Base-by-base conservation (phyloP, 306 rosid genomes). In the Erythrophleum fordii region DNA sequence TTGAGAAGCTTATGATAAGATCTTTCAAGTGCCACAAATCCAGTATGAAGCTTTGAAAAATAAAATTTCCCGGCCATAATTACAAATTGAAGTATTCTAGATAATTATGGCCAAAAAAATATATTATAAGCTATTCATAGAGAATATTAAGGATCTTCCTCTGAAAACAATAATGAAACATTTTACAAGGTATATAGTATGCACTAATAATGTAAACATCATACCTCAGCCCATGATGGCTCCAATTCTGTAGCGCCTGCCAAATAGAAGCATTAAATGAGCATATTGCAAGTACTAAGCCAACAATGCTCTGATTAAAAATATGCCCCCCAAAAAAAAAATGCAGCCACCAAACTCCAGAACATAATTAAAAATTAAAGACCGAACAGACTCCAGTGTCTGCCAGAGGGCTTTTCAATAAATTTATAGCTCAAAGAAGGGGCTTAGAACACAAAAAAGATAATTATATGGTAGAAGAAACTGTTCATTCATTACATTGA, bases 181-280 rank as follows among this genome's bases (percentile, higher is more conserved):
- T n/a, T 81, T 59, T 56, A 28, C 42, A 46, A 28, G 25, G 59
- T 35, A 51, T 7, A 34, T 16, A 59, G 2, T 12, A 59, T 12
- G 12, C 71, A 42, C 67, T 65, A 58, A 59, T 69, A 28, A 45
- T 42, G 46, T 56, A 61, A 20, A 46, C 18, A 58, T 14, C 80
- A 49, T 85, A 95, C 99, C 94, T 95, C 99, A 37, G 94, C 94
- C 99, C 97, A 95, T 25, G 93, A 92, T 31, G 95, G 92, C 77
- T 91, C 88, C 97, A 95, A 85, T 84, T 91, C 93, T 61, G 92
- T 88, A 60, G 97, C 94, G 78, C 97, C 97, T 95, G 94, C 75
- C 84, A 89, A 53, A 37, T 23, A 14, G 69, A 82, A 61, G 71
- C 68, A 68, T 70, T 20, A 77, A 8, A 55, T 73, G 61, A 77